Conservation (phyloP, 2,329 filamentous ascomycete genomes). For the Fusarium sp. region DNA sequence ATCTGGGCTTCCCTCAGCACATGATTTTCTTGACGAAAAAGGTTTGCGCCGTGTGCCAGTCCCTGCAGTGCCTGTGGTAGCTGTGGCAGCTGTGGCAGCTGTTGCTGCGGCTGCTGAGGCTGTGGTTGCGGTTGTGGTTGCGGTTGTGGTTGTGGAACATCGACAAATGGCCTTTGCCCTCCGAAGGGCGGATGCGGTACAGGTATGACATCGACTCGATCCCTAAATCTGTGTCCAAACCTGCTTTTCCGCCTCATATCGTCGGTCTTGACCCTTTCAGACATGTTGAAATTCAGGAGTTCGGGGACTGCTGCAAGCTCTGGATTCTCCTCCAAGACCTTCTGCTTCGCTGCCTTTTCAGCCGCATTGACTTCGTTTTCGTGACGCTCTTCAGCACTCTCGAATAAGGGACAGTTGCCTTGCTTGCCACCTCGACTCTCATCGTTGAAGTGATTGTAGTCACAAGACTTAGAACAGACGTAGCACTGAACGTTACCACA, state of each 20-base stretch:
- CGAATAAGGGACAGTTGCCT: conserved; percentile 74
- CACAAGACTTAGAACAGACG: conserved; percentile 72
- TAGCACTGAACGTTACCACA: conserved; percentile 70
- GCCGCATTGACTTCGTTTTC: conserved; percentile 70
- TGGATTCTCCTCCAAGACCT: conserved; percentile 67
- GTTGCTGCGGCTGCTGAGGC: background rate
- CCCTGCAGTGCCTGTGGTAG: background rate
- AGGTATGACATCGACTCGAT: background rate
- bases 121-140: background rate
- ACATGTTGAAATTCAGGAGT: conserved; percentile 67
- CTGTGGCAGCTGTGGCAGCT: background rate
- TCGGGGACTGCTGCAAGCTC: conserved; percentile 59
- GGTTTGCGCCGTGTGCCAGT: background rate
- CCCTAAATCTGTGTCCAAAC: background rate
- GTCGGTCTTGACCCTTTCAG: conserved; percentile 59
- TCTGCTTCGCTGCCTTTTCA: conserved; percentile 64
- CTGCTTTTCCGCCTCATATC: conserved; percentile 45
- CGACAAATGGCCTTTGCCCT: background rate
- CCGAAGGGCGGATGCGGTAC: background rate
- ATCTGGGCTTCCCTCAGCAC: background rate
- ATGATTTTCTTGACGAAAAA: background rate
- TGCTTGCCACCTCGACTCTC: conserved; percentile 53
- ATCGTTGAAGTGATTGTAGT: conserved; percentile 78
- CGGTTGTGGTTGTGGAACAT: background rate
- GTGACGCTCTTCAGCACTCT: conserved; percentile 68